These are phyloP conservation scores for Sugiyamaella smithiae DNA, from an alignment of 805 yeast species.

Conservation along the genomic window DNA sequence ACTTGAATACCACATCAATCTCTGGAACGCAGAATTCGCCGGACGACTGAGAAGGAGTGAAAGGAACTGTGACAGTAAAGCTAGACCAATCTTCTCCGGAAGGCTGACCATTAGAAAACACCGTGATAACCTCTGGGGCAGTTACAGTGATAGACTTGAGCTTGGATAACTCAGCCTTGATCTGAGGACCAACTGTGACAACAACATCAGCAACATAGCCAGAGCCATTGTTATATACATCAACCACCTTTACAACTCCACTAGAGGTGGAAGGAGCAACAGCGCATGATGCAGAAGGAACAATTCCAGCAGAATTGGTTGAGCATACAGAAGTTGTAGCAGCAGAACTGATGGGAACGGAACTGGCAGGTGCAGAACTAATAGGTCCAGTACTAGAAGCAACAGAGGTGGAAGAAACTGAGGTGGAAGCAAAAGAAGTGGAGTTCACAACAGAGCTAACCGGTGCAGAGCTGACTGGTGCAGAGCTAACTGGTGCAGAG, in stretches of 20 bases:
- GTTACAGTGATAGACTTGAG: constrained; percentile 1
- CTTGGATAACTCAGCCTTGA: background rate
- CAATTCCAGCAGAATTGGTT: background rate
- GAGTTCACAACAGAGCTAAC: background rate
- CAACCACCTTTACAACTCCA: background rate
- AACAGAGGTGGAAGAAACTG: background rate
- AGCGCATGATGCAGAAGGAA: background rate
- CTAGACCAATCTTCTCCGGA: background rate
- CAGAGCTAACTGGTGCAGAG: constrained; percentile 92
- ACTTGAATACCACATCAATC: background rate
- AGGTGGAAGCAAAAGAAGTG: background rate
- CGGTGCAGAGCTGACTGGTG: too few species aligned
- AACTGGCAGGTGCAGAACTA: background rate
- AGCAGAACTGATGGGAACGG: background rate
- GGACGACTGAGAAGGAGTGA: background rate
- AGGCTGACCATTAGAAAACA: background rate
- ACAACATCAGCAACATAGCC: background rate
- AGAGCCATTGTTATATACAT: background rate
- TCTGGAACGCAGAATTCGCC: background rate
- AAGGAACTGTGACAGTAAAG: background rate
- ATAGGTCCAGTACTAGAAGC: background rate
- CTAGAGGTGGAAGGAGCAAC: background rate
- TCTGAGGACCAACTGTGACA: background rate
- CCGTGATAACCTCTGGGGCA: background rate
- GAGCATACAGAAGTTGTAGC: background rate